A percentile compares a stretch with the other conserved stretches of the same genome.
phyloP scores from a whole-genome alignment of 2,329 filamentous ascomycete species.

The Laburnicola sp. region DNA sequence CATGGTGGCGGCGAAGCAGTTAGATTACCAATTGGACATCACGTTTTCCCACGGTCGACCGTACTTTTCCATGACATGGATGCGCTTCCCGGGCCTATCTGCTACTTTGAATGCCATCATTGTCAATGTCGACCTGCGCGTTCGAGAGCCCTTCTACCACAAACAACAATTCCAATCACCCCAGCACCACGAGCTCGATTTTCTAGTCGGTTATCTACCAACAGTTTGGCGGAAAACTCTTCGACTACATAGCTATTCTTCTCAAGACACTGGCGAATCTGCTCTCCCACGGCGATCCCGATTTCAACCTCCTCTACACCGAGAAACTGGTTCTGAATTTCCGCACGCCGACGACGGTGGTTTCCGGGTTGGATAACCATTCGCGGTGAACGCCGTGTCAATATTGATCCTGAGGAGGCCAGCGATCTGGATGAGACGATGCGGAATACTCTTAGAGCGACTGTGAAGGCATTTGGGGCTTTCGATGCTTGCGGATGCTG shows the following conservation, averaged over 20 bases:
- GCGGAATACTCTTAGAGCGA: constrained; percentile 32
- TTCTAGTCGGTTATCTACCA: constrained; percentile 29
- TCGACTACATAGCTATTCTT: constrained; percentile 38
- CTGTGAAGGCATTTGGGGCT: constrained; percentile 29
- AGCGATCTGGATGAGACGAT: constrained; percentile 27
- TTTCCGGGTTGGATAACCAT: constrained; percentile 17
- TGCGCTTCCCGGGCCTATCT: constrained; percentile 32
- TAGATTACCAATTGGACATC: constrained; percentile 32
- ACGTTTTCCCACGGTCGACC: constrained; percentile 40
- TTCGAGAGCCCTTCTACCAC: constrained; percentile 30
- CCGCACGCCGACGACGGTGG: constrained; percentile 31
- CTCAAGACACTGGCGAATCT: constrained; percentile 34
- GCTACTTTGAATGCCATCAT: constrained; percentile 32
- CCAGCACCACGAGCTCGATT: constrained; percentile 28
- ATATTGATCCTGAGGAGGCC: constrained; percentile 25
- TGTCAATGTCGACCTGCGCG: constrained; percentile 36
- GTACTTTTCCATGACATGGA: constrained; percentile 36
- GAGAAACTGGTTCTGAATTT: constrained; percentile 35
- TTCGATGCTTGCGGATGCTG: constrained; percentile 30
- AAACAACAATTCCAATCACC: constrained; percentile 17
- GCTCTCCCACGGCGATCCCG: constrained; percentile 22
- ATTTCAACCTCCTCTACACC: constrained; percentile 29
- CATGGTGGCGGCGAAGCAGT: constrained; percentile 26
- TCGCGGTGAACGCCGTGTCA: constrained; percentile 21
- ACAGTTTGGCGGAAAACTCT: constrained; percentile 34